Conservation (phyloP, 805 yeast species). For the Saturnispora mendoncae region DNA sequence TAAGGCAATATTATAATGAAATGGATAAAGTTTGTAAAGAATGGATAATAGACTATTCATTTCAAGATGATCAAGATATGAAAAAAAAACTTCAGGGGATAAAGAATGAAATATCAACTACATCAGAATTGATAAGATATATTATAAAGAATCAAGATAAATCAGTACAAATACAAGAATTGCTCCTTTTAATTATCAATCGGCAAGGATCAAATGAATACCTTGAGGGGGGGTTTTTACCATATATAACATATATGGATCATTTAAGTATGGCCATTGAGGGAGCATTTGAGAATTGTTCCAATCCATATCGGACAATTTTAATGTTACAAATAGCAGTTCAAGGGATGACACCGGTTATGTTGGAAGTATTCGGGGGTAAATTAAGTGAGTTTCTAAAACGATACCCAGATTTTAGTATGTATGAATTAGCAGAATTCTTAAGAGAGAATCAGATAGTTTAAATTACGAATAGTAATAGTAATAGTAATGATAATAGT, state of each 20-base stretch:
- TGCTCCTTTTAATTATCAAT: constrained; percentile 7
- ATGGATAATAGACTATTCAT: constrained; percentile 10
- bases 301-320: constrained; percentile 10
- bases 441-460: constrained; percentile 2
- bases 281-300: constrained; percentile 6
- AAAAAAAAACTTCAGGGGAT: not conserved
- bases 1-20: constrained; percentile 8
- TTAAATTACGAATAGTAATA: not conserved
- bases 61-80: not conserved
- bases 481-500: not conserved
- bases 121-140: constrained; percentile 4
- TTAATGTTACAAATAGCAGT: constrained; percentile 7
- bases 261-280: constrained; percentile 9
- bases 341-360: constrained; percentile 9
- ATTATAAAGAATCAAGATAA: constrained; percentile 7
- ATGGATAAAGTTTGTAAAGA: constrained; percentile 10
- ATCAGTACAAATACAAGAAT: constrained; percentile 7
- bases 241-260: constrained; percentile 13
- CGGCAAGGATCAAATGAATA: constrained; percentile 1
- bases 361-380: constrained; percentile 1
- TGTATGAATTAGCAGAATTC: constrained; percentile 9
- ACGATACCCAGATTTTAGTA: constrained; percentile 11
- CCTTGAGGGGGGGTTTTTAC: constrained; percentile 8
- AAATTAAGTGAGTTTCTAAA: constrained; percentile 9
- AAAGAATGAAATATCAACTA: not conserved